Base-by-base conservation (phyloP, 2,329 filamentous ascomycete genomes). In the Neocatenulostroma microsporum region DNA sequence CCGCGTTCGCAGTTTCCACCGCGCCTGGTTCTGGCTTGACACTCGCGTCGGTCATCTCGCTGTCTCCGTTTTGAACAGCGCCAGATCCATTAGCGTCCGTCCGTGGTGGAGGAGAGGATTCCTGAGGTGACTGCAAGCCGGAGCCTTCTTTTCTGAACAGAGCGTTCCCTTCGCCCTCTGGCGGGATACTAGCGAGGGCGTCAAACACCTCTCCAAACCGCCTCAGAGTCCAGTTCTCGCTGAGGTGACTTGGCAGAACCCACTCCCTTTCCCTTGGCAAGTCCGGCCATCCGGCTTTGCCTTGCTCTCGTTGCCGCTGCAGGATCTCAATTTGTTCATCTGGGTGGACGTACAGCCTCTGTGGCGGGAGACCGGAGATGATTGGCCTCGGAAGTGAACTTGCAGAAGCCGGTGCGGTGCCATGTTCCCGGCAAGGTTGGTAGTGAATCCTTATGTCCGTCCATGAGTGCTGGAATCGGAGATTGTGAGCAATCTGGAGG, bases 311-410 rank as follows among this genome's bases (percentile, higher is more conserved):
- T 37, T 73, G 45, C 64, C 60, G 34, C 65, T 80, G 78, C 37
- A 88, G 68, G 37, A 82, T 72, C 46, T 76, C 78, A 46, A 84
- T 78, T 62, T 89, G 84, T 62, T 88, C 84, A 57, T 91, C 84
- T 2, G 84, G 84, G 54, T 91, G 83, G 34, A 84, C 68, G 60
- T 91, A 89, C 27, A 87, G 69, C 30, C 80, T 74, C 29, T 74
- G 72, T 1, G 84, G 82, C 2, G 84, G 83, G 3, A 88, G 63
- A 18, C 84, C 84, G 15, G 76, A 80, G 39, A 91, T 69, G 35
- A 89, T 59, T 5, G 78, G 76, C 14, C 83, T 73, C 2, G 72
- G 64, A 8, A 77, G 67, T 3, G 44, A 15, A 52, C 39, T 62
- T 56, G 10, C 20, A 30, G 1, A 27, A 35, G 34, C 23, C 15